Base-by-base conservation (phyloP, 352 stramenopile species). In the Globisporangium iwayamae region DNA sequence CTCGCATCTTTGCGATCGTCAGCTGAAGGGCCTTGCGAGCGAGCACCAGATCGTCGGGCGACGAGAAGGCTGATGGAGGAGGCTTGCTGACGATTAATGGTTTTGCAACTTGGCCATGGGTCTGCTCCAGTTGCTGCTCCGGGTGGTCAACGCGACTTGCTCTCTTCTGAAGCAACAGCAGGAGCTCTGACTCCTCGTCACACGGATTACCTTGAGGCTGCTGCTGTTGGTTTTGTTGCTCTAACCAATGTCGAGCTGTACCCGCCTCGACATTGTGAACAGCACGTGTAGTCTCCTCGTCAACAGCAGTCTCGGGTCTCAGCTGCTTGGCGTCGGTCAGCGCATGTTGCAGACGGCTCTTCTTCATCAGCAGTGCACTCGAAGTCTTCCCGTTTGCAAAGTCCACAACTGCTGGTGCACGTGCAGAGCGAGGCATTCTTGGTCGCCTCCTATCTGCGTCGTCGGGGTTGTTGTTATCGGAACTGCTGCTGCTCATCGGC, bases 281-380 rank as follows among this genome's bases (percentile, higher is more conserved):
- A 28, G 25, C 1, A 28, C 25, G 25, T 28, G 25, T 28, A 28
- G 25, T 28, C 25, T 28, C 25, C 25, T 28, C 25, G 25, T 28
- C 25, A 28, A 28, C 25, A 28, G 25, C 25, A 28, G 25, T 28
- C 25, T 20, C 20, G 2, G 50, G n/a, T 16, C 48, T 18, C 25
- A 47, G 41, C 2, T 57, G 56, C 38, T 69, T 56, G 8, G 69
- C 61, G 6, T 70, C 59, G 1, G 10, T 48, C 22, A 76, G 59
- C 4, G 63, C 67, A 30, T 66, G 59, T 13, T 69, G 70, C 18
- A 76, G 67, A 1, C 70, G 63, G 20, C 28, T 65, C 34, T 38
- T 53, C 63, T 68, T 68, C 63, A 56, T 68, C 7, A 56, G 25
- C 16, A 57, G 41, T 18, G 47, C 16, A 25, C 5, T 30, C 13